Evolutionary conservation across 495 filamentous ascomycete species (phyloP).

Genomic region (Aspergillus heteromorphus): DNA sequence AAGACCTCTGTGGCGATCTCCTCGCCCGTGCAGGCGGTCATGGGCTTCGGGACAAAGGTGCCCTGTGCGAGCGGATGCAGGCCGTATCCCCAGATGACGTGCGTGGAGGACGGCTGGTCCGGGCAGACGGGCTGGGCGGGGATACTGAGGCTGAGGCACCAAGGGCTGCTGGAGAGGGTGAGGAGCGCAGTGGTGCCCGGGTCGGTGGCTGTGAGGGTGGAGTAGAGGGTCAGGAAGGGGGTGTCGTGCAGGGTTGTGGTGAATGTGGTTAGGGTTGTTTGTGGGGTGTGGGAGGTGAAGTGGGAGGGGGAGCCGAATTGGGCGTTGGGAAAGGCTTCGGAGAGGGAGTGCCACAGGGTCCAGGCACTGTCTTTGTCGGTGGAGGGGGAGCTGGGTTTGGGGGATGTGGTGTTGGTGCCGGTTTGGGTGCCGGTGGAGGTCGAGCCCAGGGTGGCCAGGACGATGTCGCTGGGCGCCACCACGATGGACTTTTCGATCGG

Average conservation of each 20-base stretch:
- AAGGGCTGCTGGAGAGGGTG: constrained; percentile 30
- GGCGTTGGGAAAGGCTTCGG: neutral
- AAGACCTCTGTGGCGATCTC: constrained; percentile 37
- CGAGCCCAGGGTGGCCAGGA: constrained; percentile 22
- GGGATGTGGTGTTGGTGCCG: constrained; percentile 14
- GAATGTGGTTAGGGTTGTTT: constrained; percentile 33
- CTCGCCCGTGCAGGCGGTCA: constrained; percentile 30
- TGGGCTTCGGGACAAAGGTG: constrained; percentile 34
- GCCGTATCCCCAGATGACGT: constrained; percentile 35
- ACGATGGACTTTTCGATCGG: constrained; percentile 8
- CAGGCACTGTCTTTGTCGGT: constrained; percentile 17
- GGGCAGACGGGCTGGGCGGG: constrained; percentile 34
- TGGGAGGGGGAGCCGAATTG: constrained; percentile 35
- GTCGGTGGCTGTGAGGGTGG: constrained; percentile 23
- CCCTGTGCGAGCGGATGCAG: constrained; percentile 22
- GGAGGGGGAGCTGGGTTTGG: neutral
- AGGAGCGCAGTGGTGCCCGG: constrained; percentile 30
- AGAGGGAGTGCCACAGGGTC: constrained; percentile 11
- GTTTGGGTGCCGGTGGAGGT: constrained; percentile 13
- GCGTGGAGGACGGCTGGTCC: constrained; percentile 21
- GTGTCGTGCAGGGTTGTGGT: constrained; percentile 32
- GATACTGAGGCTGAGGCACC: constrained; percentile 32
- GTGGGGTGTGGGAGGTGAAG: constrained; percentile 24
- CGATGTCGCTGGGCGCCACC: constrained; percentile 16
- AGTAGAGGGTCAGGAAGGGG: constrained; percentile 24